Base-by-base conservation (phyloP, 257 asterid genomes). In the Cynanchum wilfordii region DNA sequence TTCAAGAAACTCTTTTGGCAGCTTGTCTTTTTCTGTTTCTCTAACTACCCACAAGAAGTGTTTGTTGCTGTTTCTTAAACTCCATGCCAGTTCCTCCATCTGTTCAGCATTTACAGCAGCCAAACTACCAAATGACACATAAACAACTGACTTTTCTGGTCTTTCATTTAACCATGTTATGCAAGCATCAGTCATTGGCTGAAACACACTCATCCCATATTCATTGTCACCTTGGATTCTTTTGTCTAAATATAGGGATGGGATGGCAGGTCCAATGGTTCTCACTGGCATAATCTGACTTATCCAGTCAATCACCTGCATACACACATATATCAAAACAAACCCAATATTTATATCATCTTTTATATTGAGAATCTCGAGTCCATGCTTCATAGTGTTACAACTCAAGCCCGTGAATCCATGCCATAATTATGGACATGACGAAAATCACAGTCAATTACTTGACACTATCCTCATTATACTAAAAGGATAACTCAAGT, bases 11-110 rank as follows among this genome's bases (percentile, higher is more conserved):
- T 44, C 73, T 0, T 73, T 2, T 0, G 90, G 90, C 30, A 88
- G 84, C 24, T 85, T 88, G 2, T 52, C 40, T 36, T 66, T 51
- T 56, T 86, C 94, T 5, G 81, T 67, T 11, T 83, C 84, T 30
- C 88, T 75, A 15, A 88, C 85, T 0, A 86, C 88, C 91, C 89
- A 88, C 1, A 88, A 73, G 76, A 86, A 86, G 58, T 76, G 27
- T 20, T 81, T 66, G 56, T 67, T 45, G 50, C 73, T 45, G 17
- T 36, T 54, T 59, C 60, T 24, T 0, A 88, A 67, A 24, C 81
- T 85, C 72, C 64, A 27, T 13, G 89, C 84, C 49, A 86, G 42
- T 72, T 79, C 82, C 10, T 25, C 67, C 79, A 79, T 79, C 47
- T 70, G 73, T n/a, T 79, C 69, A 9, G 52, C 49, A 19, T 33